phyloP scores from a whole-genome alignment of 73 alveolate genomes.

The Tetrahymena borealis region DNA sequence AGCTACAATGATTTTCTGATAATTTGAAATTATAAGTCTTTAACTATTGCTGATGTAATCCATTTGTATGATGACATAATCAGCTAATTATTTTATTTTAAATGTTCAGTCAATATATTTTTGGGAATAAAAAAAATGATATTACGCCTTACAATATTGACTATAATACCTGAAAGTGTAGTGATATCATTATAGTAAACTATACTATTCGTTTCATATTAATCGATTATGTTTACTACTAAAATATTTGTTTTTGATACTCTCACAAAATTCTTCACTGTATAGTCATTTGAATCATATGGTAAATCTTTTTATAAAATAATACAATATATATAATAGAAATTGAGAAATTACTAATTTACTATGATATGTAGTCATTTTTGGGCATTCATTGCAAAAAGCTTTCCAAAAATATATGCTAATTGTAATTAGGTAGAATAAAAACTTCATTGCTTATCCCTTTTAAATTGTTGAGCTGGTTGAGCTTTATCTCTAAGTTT shows the following conservation, averaged over 20 bases:
- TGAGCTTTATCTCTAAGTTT: too few relatives aligned
- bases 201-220: neutral
- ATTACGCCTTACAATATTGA: neutral
- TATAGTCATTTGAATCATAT: too few relatives aligned
- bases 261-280: neutral
- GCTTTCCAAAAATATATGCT: too few relatives aligned
- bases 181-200: neutral
- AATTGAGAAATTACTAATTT: too few relatives aligned
- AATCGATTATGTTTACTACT: neutral
- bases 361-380: too few relatives aligned
- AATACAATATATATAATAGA: too few relatives aligned
- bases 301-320: too few relatives aligned
- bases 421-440: too few relatives aligned
- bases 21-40: neutral
- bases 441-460: too few relatives aligned
- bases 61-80: neutral
- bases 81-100: neutral
- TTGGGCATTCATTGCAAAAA: too few relatives aligned
- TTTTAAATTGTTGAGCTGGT: too few relatives aligned
- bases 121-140: neutral
- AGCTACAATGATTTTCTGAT: neutral
- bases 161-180: neutral
- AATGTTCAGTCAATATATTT: neutral
- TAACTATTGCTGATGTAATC: neutral
- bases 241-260: neutral